phyloP scores from a whole-genome alignment of 2,329 filamentous ascomycete species.

The Lizonia empirigonia region DNA sequence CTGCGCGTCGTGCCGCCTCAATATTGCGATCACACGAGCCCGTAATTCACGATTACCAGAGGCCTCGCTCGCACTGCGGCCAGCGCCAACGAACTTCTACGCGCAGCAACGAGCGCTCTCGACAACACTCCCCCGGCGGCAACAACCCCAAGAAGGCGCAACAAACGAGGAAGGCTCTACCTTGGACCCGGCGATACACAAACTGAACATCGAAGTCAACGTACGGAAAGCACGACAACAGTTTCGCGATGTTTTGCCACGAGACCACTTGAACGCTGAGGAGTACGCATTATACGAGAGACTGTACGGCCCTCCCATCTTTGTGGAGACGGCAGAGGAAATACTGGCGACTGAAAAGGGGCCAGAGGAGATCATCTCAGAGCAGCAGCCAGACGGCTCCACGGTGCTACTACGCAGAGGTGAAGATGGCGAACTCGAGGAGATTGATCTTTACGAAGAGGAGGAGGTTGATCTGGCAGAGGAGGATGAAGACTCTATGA shows the following conservation, averaged over 20 bases:
- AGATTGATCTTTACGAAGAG: conserved; percentile 55
- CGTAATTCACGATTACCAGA: conserved; percentile 33
- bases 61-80: conserved; percentile 20
- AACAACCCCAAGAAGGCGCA: conserved; percentile 5
- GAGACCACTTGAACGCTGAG: conserved; percentile 69
- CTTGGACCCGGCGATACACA: conserved; percentile 23
- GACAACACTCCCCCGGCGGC: conserved; percentile 21
- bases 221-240: conserved; percentile 74
- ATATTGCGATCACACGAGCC: conserved; percentile 31
- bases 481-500: conserved; percentile 38
- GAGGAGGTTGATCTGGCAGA: conserved; percentile 41
- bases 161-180: not conserved
- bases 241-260: conserved; percentile 78
- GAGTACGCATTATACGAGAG: conserved; percentile 79
- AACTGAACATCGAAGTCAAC: conserved; percentile 60
- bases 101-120: conserved; percentile 32
- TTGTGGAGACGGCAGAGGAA: conserved; percentile 66
- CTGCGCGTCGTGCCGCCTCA: conserved; percentile 44
- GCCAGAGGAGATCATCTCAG: conserved; percentile 53
- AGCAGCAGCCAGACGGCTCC: conserved; percentile 38
- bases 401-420: conserved; percentile 59
- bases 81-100: conserved; percentile 14
- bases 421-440: conserved; percentile 64
- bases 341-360: conserved; percentile 51
- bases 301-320: conserved; percentile 74